Evolutionary conservation across 78 protist species (phyloP).

Genomic region (Polysphondylium violaceum): DNA sequence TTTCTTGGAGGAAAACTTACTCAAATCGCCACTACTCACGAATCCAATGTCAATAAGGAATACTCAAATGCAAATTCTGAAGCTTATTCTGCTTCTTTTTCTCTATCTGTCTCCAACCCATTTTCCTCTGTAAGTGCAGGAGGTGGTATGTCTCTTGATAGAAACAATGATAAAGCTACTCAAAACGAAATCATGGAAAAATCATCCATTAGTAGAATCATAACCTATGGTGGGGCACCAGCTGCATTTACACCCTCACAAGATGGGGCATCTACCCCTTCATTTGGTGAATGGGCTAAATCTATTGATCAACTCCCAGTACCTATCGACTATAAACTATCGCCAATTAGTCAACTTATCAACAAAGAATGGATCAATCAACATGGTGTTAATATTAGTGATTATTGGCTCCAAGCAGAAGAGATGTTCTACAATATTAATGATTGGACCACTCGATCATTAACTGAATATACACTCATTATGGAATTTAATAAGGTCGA

Average conservation of each 20-base stretch:
- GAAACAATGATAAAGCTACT: neutral
- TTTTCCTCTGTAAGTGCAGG: neutral
- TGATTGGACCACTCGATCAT: too few species aligned
- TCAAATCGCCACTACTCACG: neutral
- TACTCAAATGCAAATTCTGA: neutral
- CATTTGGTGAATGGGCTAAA: conserved; percentile 43
- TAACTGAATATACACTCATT: too few species aligned
- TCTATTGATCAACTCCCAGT: conserved; percentile 17
- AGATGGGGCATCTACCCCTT: neutral
- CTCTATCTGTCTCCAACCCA: neutral
- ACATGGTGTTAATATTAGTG: too few species aligned
- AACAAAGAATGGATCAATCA: too few species aligned
- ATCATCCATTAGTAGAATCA: neutral
- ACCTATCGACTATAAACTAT: conserved; percentile 13
- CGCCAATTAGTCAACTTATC: conserved; percentile 10
- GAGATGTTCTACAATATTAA: too few species aligned
- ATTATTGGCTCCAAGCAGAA: too few species aligned
- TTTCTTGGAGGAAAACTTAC: neutral
- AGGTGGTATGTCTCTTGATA: neutral
- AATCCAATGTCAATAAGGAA: neutral
- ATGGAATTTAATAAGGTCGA: too few species aligned
- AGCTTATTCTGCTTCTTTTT: neutral
- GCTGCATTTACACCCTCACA: neutral
- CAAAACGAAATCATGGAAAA: too few species aligned
- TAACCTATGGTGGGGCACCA: neutral